Percentiles rank a stretch among this genome's conserved stretches.
Conservation (phyloP, 345 rosid species). For the Trapa bicornis region DNA sequence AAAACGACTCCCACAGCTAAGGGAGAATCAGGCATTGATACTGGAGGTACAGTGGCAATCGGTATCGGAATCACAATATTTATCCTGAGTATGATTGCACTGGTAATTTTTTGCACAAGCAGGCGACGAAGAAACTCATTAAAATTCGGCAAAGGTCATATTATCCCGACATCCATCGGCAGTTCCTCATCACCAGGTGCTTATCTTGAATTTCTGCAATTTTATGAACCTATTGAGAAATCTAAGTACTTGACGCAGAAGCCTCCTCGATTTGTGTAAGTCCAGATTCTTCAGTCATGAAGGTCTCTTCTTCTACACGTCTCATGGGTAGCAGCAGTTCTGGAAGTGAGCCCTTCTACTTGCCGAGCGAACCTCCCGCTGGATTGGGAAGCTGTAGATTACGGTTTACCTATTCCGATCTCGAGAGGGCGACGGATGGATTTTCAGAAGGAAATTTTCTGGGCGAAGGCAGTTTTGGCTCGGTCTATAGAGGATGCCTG, state of each 20-base stretch:
- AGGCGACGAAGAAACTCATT: conserved; percentile 36
- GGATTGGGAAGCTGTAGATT: conserved; percentile 62
- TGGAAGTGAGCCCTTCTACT: conserved; percentile 30
- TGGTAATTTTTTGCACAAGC: conserved; percentile 41
- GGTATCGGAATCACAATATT: conserved; percentile 37
- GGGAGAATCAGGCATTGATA: conserved; percentile 18
- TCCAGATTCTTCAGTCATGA: conserved; percentile 40
- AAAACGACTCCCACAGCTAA: conserved; percentile 15
- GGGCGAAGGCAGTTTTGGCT: conserved; percentile 93
- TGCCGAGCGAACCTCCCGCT: conserved; percentile 37
- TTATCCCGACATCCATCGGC: conserved; percentile 27
- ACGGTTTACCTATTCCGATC: conserved; percentile 60
- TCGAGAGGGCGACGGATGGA: conserved; percentile 56
- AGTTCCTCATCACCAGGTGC: conserved; percentile 18
- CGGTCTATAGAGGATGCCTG: conserved; percentile 66
- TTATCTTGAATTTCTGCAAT: conserved; percentile 14
- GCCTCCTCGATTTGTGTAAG: neutral
- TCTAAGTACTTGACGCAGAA: neutral
- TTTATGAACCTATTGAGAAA: conserved; percentile 9
- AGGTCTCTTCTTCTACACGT: conserved; percentile 52
- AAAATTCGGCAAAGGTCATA: conserved; percentile 38
- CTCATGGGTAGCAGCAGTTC: conserved; percentile 52
- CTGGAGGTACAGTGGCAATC: conserved; percentile 36
- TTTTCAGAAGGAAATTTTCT: conserved; percentile 65
- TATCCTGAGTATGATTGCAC: conserved; percentile 44